Evolutionary conservation across 352 stramenopile genomes (phyloP).

Genomic region (Globisporangium echinulatum): DNA sequence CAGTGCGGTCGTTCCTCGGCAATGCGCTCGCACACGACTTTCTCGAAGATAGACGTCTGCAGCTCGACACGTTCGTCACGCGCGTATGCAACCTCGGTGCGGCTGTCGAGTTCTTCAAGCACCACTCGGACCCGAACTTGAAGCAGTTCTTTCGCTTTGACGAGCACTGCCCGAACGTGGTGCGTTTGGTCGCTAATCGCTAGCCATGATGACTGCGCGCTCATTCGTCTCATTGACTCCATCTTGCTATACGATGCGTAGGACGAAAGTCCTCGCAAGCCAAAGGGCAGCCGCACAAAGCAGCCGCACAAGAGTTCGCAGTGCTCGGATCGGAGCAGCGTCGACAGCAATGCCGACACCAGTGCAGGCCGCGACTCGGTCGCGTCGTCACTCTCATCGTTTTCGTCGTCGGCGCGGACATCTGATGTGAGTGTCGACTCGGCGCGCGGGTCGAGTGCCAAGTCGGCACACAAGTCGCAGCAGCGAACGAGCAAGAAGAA

Average conservation of each 20-base stretch:
- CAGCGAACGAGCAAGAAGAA: conserved; percentile 14
- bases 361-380: conserved; percentile 14
- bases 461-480: conserved; percentile 9
- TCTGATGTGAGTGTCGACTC: too few species aligned
- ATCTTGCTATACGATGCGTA: neutral
- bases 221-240: neutral
- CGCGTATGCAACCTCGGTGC: conserved; percentile 31
- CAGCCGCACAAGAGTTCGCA: conserved; percentile 4
- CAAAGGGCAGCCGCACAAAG: conserved; percentile 18
- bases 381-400: neutral
- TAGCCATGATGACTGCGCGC: neutral
- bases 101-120: conserved; percentile 57
- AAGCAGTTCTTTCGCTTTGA: conserved; percentile 66
- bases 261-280: conserved; percentile 24
- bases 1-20: conserved; percentile 38
- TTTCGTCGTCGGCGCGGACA: neutral
- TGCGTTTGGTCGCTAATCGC: conserved; percentile 15
- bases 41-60: conserved; percentile 44
- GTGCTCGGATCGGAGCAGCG: conserved; percentile 1
- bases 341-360: neutral
- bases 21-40: conserved; percentile 48
- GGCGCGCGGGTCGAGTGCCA: too few species aligned
- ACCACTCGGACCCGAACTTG: conserved; percentile 30
- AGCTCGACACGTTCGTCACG: conserved; percentile 46
- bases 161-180: conserved; percentile 50